phyloP scores from a whole-genome alignment of 805 yeast genomes.

The Schwanniomyces vanrijiae region DNA sequence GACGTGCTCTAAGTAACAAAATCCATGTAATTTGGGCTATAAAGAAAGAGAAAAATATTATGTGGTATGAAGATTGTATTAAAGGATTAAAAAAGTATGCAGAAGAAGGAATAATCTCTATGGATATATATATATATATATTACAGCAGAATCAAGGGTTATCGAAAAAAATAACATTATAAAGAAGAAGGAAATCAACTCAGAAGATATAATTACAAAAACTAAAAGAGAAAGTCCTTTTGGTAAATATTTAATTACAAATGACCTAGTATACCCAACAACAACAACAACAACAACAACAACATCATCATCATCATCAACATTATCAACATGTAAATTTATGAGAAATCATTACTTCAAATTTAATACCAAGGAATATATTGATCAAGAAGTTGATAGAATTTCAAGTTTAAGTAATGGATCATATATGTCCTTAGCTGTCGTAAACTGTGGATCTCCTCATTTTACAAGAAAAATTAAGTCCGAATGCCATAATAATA shows the following conservation, averaged over 20 bases:
- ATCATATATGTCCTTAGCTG: slow-evolving; percentile 32
- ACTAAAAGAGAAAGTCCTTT: neutral
- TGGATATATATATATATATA: slow-evolving; percentile 29
- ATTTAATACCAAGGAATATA: slow-evolving; percentile 17
- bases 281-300: neutral
- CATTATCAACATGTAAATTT: neutral
- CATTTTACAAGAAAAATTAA: slow-evolving; percentile 29
- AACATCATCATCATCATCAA: neutral
- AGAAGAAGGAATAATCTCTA: slow-evolving; percentile 17
- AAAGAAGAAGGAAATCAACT: neutral
- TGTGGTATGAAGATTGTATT: slow-evolving; percentile 39
- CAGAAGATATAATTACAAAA: neutral
- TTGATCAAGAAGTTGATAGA: slow-evolving; percentile 12
- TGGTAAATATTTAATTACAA: neutral
- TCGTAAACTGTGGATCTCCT: slow-evolving; percentile 41
- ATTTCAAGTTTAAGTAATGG: slow-evolving; percentile 10
- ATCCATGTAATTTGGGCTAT: slow-evolving; percentile 37
- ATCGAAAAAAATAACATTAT: neutral
- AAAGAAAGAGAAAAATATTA: slow-evolving; percentile 19
- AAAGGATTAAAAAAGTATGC: slow-evolving; percentile 26
- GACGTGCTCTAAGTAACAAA: slow-evolving; percentile 26
- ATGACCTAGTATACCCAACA: neutral
- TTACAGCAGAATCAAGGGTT: slow-evolving; percentile 14
- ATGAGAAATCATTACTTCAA: slow-evolving; percentile 11
- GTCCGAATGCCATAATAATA: slow-evolving; percentile 25